A percentile compares a stretch with the other conserved stretches of the same genome.
Conservation (phyloP, 768 basidiomycete genomes). For the Naematelia encephala region DNA sequence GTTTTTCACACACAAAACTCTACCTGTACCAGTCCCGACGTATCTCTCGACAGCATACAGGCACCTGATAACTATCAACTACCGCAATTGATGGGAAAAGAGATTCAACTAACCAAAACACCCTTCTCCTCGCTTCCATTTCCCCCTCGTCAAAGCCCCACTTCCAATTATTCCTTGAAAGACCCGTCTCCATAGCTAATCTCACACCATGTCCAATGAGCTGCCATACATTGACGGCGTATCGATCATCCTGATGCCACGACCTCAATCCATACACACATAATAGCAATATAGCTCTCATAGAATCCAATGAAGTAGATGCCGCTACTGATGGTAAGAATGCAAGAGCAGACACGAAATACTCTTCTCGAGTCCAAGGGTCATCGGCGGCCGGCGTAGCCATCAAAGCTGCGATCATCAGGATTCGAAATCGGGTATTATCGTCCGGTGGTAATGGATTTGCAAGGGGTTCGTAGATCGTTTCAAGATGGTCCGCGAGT, state of each 20-base stretch:
- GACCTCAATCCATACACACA: conserved; percentile 6
- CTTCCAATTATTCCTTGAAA: neutral
- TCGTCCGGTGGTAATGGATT: neutral
- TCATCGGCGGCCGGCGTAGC: neutral
- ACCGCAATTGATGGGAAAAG: neutral
- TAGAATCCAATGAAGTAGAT: neutral
- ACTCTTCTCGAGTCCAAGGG: conserved; percentile 3
- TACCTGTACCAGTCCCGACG: neutral
- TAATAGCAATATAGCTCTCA: conserved; percentile 2
- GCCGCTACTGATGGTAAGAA: neutral
- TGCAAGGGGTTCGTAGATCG: conserved; percentile 4
- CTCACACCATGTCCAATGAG: conserved; percentile 5
- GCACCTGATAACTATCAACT: conserved; percentile 1
- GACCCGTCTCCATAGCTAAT: conserved; percentile 5
- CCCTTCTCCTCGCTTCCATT: conserved; percentile 4
- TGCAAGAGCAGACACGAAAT: conserved; percentile 3
- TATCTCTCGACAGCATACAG: conserved; percentile 3
- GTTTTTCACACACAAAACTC: conserved; percentile 3
- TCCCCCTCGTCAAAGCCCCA: conserved; percentile 4
- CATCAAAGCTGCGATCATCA: conserved; percentile 7
- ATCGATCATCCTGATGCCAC: neutral
- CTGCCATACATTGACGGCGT: conserved; percentile 6
- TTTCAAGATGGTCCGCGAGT: neutral
- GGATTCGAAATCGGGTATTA: neutral
- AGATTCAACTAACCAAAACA: conserved; percentile 3